Percentiles rank a stretch among this genome's conserved stretches.
phyloP scores from a whole-genome alignment of 2,329 filamentous ascomycete genomes.

The Coniella lustricola region DNA sequence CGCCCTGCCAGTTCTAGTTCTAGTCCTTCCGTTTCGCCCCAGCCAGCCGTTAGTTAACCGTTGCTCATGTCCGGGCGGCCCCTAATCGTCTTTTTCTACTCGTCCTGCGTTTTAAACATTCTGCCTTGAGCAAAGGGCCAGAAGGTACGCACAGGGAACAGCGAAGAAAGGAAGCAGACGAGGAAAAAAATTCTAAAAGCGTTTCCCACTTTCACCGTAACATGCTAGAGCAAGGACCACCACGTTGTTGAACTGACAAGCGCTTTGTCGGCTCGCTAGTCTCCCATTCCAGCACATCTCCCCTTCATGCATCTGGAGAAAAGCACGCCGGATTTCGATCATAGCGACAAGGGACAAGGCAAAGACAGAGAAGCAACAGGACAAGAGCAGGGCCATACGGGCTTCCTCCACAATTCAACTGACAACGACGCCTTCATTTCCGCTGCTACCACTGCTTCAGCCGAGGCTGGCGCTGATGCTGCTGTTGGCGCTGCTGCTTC shows the following conservation, averaged over 20 bases:
- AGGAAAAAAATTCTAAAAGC: too few species aligned
- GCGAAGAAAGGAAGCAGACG: too few species aligned
- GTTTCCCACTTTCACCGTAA: conserved; percentile 11
- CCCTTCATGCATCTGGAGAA: conserved; percentile 16
- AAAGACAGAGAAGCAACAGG: too few species aligned
- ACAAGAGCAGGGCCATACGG: too few species aligned
- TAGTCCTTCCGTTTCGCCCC: background rate
- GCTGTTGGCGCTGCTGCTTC: too few species aligned
- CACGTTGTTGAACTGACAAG: conserved; percentile 15
- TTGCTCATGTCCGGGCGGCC: background rate
- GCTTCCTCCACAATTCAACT: background rate
- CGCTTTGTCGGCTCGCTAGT: conserved; percentile 12
- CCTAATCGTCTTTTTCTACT: background rate
- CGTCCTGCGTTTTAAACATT: background rate
- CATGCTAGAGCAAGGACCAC: conserved; percentile 5
- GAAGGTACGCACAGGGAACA: too few species aligned
- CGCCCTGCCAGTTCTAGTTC: background rate
- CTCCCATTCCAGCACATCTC: conserved; percentile 6
- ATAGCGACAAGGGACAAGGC: too few species aligned
- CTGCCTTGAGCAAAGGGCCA: too few species aligned
- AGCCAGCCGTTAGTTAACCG: background rate
- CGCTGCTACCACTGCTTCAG: background rate
- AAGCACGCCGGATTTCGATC: background rate
- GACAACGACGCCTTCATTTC: background rate
- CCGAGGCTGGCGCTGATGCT: background rate